Evolutionary conservation across 768 basidiomycete species (phyloP).

Genomic region (Amanita rimosa): DNA sequence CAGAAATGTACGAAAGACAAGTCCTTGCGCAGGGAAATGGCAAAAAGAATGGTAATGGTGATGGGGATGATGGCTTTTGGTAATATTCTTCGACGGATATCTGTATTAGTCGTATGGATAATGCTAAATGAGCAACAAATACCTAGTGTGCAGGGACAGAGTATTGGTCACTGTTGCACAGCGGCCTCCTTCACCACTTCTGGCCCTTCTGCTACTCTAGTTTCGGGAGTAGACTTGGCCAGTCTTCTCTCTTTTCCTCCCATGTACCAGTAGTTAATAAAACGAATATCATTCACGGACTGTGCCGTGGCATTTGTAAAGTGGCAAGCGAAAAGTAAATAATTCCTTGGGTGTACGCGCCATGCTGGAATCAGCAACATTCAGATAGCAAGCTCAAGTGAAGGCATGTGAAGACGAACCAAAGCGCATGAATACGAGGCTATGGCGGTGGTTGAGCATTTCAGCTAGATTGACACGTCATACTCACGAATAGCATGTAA

Average conservation of each 20-base stretch:
- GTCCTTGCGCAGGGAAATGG: constrained; percentile 66
- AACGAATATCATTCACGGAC: constrained; percentile 71
- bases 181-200: constrained; percentile 31
- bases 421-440: constrained; percentile 90
- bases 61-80: constrained; percentile 75
- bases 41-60: constrained; percentile 60
- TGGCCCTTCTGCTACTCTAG: constrained; percentile 39
- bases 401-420: constrained; percentile 29
- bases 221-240: constrained; percentile 21
- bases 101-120: constrained; percentile 15
- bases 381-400: background rate
- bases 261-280: constrained; percentile 82
- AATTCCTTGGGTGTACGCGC: constrained; percentile 93
- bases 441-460: constrained; percentile 13
- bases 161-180: constrained; percentile 13
- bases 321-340: constrained; percentile 92
- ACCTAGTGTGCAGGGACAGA: constrained; percentile 8
- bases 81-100: constrained; percentile 21
- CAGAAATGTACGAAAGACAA: constrained; percentile 91
- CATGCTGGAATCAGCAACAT: constrained; percentile 46
- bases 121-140: constrained; percentile 10
- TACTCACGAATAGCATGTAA: constrained; percentile 87
- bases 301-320: constrained; percentile 86
- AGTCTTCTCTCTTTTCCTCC: constrained; percentile 77
- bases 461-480: constrained; percentile 2